Base-by-base conservation (phyloP, 768 basidiomycete genomes). In the Leccinum uliginosum region DNA sequence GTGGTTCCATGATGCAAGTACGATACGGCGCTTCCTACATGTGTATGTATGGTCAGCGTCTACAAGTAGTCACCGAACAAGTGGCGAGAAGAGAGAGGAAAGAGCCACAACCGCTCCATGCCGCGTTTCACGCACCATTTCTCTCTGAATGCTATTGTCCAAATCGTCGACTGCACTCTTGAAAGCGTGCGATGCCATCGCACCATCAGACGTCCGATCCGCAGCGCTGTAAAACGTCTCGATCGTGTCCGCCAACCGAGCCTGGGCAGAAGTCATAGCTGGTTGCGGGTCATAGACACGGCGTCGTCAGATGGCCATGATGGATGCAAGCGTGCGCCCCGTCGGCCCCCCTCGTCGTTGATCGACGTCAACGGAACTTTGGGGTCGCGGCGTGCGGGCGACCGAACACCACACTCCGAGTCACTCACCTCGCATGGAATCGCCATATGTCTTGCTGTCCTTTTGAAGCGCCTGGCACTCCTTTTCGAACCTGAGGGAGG, bases 101-200 rank as follows among this genome's bases (percentile, higher is more conserved):
- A 15, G 23, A n/a, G 29, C 11, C 12, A 12, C n/a, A 17, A 49
- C 51, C 49, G 43, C 7, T n/a, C 15, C 54, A 14, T 43, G 30
- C 32, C 46, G 23, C 19, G 32, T 26, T 26, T n/a, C 10, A 76
- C 88, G 51, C 61, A 95, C 94, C 56, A 99, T 78, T 71, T 97
- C 92, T 57, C 93, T 74, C 27, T 84, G 83, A 38, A 97, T 86
- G 43, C 85, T 87, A 1, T 83, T 79, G 64, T 99, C 97, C 45
- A 98, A 78, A 59, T 99, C 97, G 63, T 96, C 93, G 8, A 97
- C 91, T 0, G 94, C 91, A 34, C 91, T 83, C 68, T 91, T 96
- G 79, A 98, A 99, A 2, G 97, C 91, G 65, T 98, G 92, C 2
- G 92, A 91, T 0, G 95, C 90, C 93, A 98, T 97, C 9, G 96